Evolutionary conservation across 2,329 filamentous ascomycete genomes (phyloP).

Genomic region (Leptographium galeiforme): DNA sequence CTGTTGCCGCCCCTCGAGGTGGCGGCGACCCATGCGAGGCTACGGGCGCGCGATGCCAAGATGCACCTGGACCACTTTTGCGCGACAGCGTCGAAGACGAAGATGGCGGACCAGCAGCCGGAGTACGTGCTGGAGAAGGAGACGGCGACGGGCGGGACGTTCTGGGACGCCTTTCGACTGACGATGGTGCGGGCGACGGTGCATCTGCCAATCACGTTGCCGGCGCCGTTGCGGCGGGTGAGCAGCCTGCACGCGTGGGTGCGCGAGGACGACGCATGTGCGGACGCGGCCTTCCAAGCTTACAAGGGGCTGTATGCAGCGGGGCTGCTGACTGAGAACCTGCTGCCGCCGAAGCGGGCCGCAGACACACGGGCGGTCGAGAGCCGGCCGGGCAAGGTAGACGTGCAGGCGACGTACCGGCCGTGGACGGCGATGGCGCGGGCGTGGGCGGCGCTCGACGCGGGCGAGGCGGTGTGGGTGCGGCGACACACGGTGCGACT

Average conservation of each 20-base stretch:
- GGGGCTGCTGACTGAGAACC: constrained; percentile 62
- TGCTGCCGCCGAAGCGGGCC: constrained; percentile 46
- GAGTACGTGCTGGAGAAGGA: constrained; percentile 43
- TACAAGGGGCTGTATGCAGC: constrained; percentile 57
- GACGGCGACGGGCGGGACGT: constrained; percentile 7
- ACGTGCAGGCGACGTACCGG: constrained; percentile 25
- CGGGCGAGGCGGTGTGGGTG: neutral
- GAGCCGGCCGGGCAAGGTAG: constrained; percentile 20
- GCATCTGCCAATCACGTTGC: constrained; percentile 55
- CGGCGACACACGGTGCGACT: constrained; percentile 21
- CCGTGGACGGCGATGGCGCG: constrained; percentile 33
- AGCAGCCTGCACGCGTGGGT: constrained; percentile 45
- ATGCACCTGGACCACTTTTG: constrained; percentile 79
- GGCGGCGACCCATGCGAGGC: constrained; percentile 39
- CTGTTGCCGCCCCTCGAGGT: constrained; percentile 9
- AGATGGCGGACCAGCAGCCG: constrained; percentile 52
- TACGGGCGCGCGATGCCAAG: constrained; percentile 62
- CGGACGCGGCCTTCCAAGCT: constrained; percentile 73
- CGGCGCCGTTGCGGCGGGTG: constrained; percentile 43
- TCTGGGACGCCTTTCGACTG: neutral
- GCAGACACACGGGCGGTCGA: constrained; percentile 19
- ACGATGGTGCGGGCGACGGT: constrained; percentile 42
- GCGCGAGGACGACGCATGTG: constrained; percentile 58
- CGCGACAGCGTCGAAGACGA: constrained; percentile 37
- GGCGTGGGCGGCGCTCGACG: constrained; percentile 22